phyloP scores from a whole-genome alignment of 2,329 filamentous ascomycete species.

The Epichloe amarillans region DNA sequence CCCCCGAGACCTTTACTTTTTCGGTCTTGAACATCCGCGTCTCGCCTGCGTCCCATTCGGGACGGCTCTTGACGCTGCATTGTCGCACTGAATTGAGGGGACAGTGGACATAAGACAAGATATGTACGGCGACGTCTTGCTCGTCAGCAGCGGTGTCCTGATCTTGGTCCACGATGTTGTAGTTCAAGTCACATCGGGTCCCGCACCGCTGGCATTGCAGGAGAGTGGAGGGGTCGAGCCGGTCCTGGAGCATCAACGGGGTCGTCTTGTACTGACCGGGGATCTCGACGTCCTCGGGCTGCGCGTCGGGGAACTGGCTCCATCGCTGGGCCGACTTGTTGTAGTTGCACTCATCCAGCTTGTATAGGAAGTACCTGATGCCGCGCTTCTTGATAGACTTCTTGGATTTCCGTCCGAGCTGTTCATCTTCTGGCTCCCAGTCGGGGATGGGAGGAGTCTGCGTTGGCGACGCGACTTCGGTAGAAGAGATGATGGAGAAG shows the following conservation, averaged over 20 bases:
- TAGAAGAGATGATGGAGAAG: neutral
- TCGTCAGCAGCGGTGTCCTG: neutral
- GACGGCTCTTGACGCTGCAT: neutral
- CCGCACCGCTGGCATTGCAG: conserved; percentile 1
- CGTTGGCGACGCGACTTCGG: neutral
- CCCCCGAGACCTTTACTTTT: neutral
- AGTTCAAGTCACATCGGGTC: conserved; percentile 3
- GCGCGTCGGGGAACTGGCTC: conserved; percentile 1
- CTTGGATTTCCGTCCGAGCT: neutral
- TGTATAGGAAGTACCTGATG: neutral
- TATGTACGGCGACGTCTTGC: neutral
- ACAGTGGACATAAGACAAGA: neutral
- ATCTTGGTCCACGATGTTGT: neutral
- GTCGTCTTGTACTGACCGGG: neutral
- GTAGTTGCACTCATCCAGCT: conserved; percentile 3
- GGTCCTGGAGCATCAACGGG: neutral
- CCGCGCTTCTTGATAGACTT: neutral
- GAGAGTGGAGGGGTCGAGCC: neutral
- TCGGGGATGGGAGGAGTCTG: neutral
- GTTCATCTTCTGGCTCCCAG: neutral
- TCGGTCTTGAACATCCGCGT: neutral
- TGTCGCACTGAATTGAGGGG: neutral
- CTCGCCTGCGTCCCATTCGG: neutral
- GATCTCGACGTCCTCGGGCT: neutral
- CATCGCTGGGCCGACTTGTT: neutral